Evolutionary conservation across 2,329 filamentous ascomycete genomes (phyloP).

Genomic region (Drechslera avenae): DNA sequence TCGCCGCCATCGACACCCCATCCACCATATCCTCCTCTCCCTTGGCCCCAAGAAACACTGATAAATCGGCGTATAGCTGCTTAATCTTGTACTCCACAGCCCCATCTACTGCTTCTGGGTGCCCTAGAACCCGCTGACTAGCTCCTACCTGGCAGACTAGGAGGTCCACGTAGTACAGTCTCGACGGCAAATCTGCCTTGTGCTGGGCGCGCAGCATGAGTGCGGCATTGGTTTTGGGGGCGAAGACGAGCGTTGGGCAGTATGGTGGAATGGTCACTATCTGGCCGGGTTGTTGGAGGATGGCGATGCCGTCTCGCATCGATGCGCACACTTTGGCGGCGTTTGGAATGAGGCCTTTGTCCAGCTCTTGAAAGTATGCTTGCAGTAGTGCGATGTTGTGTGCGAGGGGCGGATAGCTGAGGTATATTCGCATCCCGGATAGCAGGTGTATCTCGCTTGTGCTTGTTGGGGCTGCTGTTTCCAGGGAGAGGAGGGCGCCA

Average conservation of each 20-base stretch:
- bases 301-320: neutral
- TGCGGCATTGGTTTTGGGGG: neutral
- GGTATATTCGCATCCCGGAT: neutral
- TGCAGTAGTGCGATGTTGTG: neutral
- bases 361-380: neutral
- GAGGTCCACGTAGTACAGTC: neutral
- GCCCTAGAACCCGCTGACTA: neutral
- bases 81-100: neutral
- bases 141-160: neutral
- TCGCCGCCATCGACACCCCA: neutral
- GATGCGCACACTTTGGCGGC: neutral
- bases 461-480: neutral
- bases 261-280: neutral
- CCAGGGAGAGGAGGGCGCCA: conserved; percentile 1
- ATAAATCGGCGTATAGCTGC: neutral
- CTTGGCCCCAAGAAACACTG: neutral
- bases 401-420: neutral
- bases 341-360: neutral
- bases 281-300: neutral
- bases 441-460: neutral
- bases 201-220: neutral
- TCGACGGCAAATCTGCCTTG: neutral
- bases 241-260: neutral
- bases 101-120: neutral
- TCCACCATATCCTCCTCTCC: neutral